These are phyloP conservation scores for Trifolium dubium DNA, from an alignment of 306 rosid genomes.

Conservation along the genomic window DNA sequence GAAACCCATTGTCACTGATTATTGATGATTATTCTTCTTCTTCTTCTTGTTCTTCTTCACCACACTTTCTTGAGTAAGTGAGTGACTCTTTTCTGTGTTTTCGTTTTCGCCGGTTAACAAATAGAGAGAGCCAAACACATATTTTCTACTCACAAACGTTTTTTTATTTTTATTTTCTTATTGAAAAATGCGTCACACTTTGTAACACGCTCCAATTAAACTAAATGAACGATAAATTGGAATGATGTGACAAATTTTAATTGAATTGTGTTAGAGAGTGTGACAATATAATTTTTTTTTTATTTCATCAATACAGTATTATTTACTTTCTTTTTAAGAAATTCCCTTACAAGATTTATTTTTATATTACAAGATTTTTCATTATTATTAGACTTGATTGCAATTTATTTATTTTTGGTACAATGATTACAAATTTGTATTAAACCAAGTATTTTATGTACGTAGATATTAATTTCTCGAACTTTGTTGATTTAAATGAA, in stretches of 20 bases:
- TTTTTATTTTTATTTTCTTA: background rate
- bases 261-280: too few relatives aligned
- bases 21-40: background rate
- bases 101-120: background rate
- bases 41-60: background rate
- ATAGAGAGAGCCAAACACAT: constrained; percentile 1
- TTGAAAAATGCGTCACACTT: too few relatives aligned
- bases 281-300: too few relatives aligned
- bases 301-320: background rate
- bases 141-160: background rate
- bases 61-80: background rate
- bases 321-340: background rate
- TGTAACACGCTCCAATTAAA: too few relatives aligned
- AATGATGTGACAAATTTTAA: too few relatives aligned
- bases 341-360: background rate
- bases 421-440: too few relatives aligned
- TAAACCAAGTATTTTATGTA: too few relatives aligned
- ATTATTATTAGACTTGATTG: too few relatives aligned
- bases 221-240: too few relatives aligned
- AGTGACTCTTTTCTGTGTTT: background rate
- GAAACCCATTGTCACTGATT: constrained; percentile 60
- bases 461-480: too few relatives aligned
- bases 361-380: background rate
- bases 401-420: too few relatives aligned
- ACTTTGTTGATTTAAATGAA: too few relatives aligned